Conservation (phyloP, 2,329 filamentous ascomycete genomes). For the Lasiodiplodia citricola region DNA sequence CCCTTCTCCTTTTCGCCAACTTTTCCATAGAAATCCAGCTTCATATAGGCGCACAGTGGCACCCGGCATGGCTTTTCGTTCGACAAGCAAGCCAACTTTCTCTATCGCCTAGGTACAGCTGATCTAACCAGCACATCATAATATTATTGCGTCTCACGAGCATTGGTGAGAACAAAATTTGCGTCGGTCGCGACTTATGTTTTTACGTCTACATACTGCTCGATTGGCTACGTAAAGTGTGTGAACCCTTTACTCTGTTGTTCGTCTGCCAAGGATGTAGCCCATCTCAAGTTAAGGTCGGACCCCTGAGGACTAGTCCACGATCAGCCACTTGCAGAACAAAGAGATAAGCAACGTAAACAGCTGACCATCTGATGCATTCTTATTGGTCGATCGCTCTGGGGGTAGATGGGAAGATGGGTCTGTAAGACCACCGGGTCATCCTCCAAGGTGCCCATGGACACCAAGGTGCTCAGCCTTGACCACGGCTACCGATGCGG, state of each 20-base stretch:
- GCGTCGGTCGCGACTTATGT: too few relatives aligned
- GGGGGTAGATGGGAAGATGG: not conserved
- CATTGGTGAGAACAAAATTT: too few relatives aligned
- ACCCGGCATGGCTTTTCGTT: too few relatives aligned
- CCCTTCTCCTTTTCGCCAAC: too few relatives aligned
- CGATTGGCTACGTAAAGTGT: not conserved
- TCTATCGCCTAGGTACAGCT: too few relatives aligned
- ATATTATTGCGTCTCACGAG: too few relatives aligned
- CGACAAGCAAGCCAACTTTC: too few relatives aligned
- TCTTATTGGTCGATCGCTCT: not conserved
- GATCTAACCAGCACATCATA: too few relatives aligned
- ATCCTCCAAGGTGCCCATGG: conserved; percentile 19
- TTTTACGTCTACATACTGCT: too few relatives aligned
- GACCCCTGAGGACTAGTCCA: not conserved
- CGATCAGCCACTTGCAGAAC: not conserved
- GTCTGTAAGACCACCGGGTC: not conserved
- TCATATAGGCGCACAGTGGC: too few relatives aligned
- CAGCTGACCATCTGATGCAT: not conserved
- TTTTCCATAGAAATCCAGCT: too few relatives aligned
- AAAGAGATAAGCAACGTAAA: conserved; percentile 4
- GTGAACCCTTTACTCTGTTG: not conserved
- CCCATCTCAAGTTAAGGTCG: not conserved
- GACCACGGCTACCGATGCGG: not conserved
- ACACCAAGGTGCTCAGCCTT: conserved; percentile 19
- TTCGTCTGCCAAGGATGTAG: not conserved